phyloP scores from a whole-genome alignment of 2,329 filamentous ascomycete species.

The Xylariaceae sp. region DNA sequence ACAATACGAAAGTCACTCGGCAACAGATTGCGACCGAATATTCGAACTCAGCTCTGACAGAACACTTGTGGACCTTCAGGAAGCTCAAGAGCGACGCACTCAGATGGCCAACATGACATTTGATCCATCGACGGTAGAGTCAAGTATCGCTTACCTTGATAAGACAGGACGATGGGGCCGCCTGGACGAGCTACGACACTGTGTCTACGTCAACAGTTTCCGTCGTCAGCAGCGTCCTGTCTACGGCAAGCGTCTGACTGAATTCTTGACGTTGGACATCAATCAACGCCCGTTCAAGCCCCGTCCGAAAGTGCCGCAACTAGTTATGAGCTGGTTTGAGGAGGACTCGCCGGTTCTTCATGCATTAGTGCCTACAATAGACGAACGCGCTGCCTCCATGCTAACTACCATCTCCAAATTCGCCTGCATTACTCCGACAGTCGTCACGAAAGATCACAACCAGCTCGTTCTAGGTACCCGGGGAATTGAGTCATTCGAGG shows the following conservation, averaged over 20 bases:
- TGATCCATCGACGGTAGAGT: constrained; percentile 62
- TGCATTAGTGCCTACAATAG: constrained; percentile 67
- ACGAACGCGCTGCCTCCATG: constrained; percentile 65
- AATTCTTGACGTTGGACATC: constrained; percentile 62
- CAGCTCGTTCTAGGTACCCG: constrained; percentile 59
- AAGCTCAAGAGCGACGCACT: constrained; percentile 60
- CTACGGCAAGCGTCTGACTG: constrained; percentile 74
- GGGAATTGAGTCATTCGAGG: constrained; percentile 53
- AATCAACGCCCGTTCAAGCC: constrained; percentile 55
- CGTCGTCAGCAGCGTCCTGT: constrained; percentile 75
- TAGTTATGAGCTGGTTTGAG: constrained; percentile 69
- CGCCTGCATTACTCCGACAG: constrained; percentile 85
- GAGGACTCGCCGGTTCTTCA: constrained; percentile 60
- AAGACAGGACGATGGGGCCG: constrained; percentile 62
- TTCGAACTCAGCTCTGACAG: constrained; percentile 65
- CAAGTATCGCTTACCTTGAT: constrained; percentile 67
- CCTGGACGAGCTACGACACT: constrained; percentile 75
- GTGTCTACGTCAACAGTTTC: constrained; percentile 73
- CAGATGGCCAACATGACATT: constrained; percentile 51
- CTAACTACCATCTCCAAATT: constrained; percentile 79
- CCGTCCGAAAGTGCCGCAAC: constrained; percentile 54
- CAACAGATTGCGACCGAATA: constrained; percentile 47
- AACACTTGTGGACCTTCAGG: constrained; percentile 63
- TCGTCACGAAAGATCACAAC: constrained; percentile 73
- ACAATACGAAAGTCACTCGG: constrained; percentile 61